Base-by-base conservation (phyloP, 495 filamentous ascomycete species). In the Zalerion maritima region DNA sequence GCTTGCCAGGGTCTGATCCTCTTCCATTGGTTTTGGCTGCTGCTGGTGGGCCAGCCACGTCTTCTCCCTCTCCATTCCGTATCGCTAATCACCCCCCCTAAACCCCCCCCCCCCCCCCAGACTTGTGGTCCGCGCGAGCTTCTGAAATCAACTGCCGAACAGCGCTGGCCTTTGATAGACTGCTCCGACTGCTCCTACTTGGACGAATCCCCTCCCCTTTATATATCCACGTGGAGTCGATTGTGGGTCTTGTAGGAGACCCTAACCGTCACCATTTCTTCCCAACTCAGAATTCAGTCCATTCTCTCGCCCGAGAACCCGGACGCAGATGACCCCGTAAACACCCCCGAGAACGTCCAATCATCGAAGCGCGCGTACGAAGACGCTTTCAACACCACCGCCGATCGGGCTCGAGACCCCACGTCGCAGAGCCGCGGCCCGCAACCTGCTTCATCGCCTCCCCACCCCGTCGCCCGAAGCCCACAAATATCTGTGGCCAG, bases 211-310 rank as follows among this genome's bases (percentile, higher is more conserved):
- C 6, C 18, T 14, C 18, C 28, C 28, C 19, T 21, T 11, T 18
- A 13, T 14, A 21, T 31, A 21, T 13, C 18, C 14, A 18, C 28
- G 28, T 20, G 28, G 28, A 21, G 28, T 12, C 24, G 19, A 14
- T 21, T 14, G 15, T 12, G 47, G 49, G 47, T 50, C 41, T 36
- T 36, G 34, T 32, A 32, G 37, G 29, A 45, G 38, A 41, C 47
- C 58, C 58, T 43, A 56, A 29, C 48, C 58, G 55, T 43, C 58
- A 62, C 55, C 40, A 62, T 62, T 55, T 55, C 57, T 33, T 57
- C 55, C 37, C 57, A 56, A 48, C 45, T 62, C 25, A 53, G 58
- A 40, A 62, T 62, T 36, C 52, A 60, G 42, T 58, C 57, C 33
- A 62, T 62, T 46, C 45, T 62, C 43, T 61, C 58, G 34, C 55